Base-by-base conservation (phyloP, 257 asterid species). In the Solanum lycopersicoides region DNA sequence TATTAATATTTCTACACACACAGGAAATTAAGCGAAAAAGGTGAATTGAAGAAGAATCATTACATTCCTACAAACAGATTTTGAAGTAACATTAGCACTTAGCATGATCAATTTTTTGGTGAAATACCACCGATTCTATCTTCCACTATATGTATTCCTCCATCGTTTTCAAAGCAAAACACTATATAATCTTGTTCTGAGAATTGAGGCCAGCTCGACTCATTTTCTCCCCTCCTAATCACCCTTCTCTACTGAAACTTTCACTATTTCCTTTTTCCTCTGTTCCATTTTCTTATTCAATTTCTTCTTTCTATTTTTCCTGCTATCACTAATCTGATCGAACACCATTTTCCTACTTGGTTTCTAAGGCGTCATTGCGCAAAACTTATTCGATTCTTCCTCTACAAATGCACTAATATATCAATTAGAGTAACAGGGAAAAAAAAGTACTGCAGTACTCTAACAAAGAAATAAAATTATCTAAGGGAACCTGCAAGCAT, bases 131-230 rank as follows among this genome's bases (percentile, higher is more conserved):
- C 9, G 88, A 83, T 23, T 50, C 73, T 89, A 21, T 92, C 95
- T 50, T 90, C 91, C n/a, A 91, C 80, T 88, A 94, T 83, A 28
- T 88, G 92, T 28, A 94, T 94, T 21, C 87, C 96, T 44, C 95
- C 98, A 85, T 93, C 95, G 4, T 94, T 94, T 87, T 88, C 85
- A 30, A 95, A 94, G 91, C 95, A 91, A 86, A 95, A 95, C 12
- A 94, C 96, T n/a, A 95, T 89, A 74, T 93, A 95, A 59, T 94
- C 96, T 25, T 94, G 96, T 6, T 93, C 98, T 4, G 89, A 88
- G 34, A 91, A 91, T 4, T 89, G 87, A 9, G 93, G 95, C 91
- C 94, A 59, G 79, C 69, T 89, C 59, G 87, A 59, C 23, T 87
- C 89, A 13, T 32, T 45, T 18, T 79, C 83, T 20, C 6, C 85